Conservation (phyloP, 352 stramenopile genomes). For the Globisporangium recalcitrans region DNA sequence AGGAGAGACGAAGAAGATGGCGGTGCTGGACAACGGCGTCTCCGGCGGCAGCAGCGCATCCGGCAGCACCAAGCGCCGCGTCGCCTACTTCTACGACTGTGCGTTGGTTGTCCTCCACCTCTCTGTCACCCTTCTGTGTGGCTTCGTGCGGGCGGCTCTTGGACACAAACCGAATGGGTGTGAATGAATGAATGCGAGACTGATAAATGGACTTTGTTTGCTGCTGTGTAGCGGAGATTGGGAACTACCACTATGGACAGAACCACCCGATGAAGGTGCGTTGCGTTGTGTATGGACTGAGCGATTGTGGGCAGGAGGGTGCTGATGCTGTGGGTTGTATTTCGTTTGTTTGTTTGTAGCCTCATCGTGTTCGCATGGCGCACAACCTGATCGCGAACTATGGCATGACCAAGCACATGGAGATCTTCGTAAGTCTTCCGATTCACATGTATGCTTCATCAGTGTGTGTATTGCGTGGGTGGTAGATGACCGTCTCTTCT, state of each 20-base stretch:
- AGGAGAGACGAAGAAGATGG: slow-evolving; percentile 9
- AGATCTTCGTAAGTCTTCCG: slow-evolving; percentile 90
- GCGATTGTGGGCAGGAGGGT: not conserved
- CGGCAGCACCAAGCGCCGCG: slow-evolving; percentile 58
- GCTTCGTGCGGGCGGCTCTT: not conserved
- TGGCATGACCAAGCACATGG: slow-evolving; percentile 98
- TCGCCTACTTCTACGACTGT: slow-evolving; percentile 91
- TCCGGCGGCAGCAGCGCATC: slow-evolving; percentile 14
- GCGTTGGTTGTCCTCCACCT: slow-evolving; percentile 8
- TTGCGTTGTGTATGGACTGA: not conserved
- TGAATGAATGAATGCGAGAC: no score
- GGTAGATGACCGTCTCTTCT: not conserved
- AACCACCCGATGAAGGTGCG: slow-evolving; percentile 88
- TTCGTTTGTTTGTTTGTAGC: slow-evolving; percentile 35
- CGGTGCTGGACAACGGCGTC: slow-evolving; percentile 16
- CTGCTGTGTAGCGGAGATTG: slow-evolving; percentile 87
- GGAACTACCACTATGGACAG: slow-evolving; percentile 98
- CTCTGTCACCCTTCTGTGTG: not conserved
- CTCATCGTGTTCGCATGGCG: slow-evolving; percentile 98
- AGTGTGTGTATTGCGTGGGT: not conserved
- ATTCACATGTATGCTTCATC: slow-evolving; percentile 2
- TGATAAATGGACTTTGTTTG: not conserved
- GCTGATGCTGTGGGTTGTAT: not conserved
- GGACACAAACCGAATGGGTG: not conserved
- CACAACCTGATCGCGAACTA: slow-evolving; percentile 99